Base-by-base conservation (phyloP, 106 monocot genomes). In the Apostasia shenzhenica region DNA sequence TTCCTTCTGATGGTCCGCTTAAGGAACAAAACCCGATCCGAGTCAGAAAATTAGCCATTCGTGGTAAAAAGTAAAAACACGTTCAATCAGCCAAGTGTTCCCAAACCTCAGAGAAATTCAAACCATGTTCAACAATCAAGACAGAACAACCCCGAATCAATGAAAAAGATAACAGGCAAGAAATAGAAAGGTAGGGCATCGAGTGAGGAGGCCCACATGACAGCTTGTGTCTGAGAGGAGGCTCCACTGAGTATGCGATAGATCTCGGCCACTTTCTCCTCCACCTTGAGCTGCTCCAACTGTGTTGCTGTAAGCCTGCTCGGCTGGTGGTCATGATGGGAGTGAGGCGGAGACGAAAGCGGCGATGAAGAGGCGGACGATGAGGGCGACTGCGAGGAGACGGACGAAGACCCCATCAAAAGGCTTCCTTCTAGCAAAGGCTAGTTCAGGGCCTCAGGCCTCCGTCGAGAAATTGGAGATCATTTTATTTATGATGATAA, bases 221-320 rank as follows among this genome's bases (percentile, higher is more conserved):
- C 45, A 8, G 86, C 77, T 69, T 78, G 78, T 38, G 84, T 83
- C 49, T 74, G 77, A 13, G 86, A 70, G 47, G 89, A 45, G 58
- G 77, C 81, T 57, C 75, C 85, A 66, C 39, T 41, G 68, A 92
- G 81, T 71, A 82, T 53, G 5, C 69, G 65, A 69, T 82, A 89
- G 69, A 97, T 97, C 42, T 84, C 86, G 47, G 73, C 70, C 39
- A 89, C 86, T 69, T 73, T 88, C 41, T 59, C 64, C 75, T 95
- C 89, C 68, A 89, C 84, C 44, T 56, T 74, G 44, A 67, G 54
- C 76, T 95, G 95, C 62, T 92, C 84, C 61, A 48, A n/a, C 81
- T 95, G 95, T 13, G 88, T 82, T 49, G 67, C 62, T 4, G 95
- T 95, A 39, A 82, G 84, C 46, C 53, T 70, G 26, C 50, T 52